phyloP scores from a whole-genome alignment of 306 rosid genomes.

The Morella rubra region DNA sequence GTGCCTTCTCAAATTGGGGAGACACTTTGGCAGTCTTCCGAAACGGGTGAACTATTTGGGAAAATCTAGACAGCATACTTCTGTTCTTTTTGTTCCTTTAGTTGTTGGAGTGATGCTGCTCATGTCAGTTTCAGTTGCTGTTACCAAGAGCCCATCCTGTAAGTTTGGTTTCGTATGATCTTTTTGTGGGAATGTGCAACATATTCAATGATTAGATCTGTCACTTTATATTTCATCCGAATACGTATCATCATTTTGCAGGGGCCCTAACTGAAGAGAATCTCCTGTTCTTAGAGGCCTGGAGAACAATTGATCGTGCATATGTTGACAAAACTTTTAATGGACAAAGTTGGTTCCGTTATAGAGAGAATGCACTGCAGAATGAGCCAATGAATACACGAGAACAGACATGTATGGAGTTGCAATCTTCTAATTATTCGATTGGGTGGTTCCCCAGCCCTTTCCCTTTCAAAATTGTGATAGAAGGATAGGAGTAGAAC shows the following conservation, averaged over 20 bases:
- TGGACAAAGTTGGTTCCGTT: constrained; percentile 97
- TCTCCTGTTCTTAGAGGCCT: constrained; percentile 91
- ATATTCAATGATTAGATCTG: constrained; percentile 9
- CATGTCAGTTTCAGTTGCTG: constrained; percentile 64
- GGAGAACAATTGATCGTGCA: constrained; percentile 94
- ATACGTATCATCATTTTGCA: constrained; percentile 18
- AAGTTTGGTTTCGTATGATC: constrained; percentile 30
- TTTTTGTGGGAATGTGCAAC: background rate
- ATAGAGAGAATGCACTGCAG: constrained; percentile 86
- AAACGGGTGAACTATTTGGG: constrained; percentile 37
- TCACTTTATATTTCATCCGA: constrained; percentile 4
- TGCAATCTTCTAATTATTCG: constrained; percentile 21
- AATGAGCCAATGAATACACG: constrained; percentile 87
- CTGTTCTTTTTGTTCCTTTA: constrained; percentile 44
- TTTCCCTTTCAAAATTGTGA: background rate
- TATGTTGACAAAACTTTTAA: constrained; percentile 87
- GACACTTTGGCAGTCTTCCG: constrained; percentile 27
- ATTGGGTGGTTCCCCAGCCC: constrained; percentile 3
- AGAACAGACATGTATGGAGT: constrained; percentile 76
- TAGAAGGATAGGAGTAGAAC: too few relatives aligned
- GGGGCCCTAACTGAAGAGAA: constrained; percentile 87
- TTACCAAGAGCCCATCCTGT: constrained; percentile 55
- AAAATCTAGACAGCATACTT: constrained; percentile 38
- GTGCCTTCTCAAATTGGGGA: constrained; percentile 30
- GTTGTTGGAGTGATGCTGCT: constrained; percentile 68